Evolutionary conservation across 208 protist genomes (phyloP), one percentile per base, ranked within the genome.

Genomic region (Crithidia fasciculata): DNA sequence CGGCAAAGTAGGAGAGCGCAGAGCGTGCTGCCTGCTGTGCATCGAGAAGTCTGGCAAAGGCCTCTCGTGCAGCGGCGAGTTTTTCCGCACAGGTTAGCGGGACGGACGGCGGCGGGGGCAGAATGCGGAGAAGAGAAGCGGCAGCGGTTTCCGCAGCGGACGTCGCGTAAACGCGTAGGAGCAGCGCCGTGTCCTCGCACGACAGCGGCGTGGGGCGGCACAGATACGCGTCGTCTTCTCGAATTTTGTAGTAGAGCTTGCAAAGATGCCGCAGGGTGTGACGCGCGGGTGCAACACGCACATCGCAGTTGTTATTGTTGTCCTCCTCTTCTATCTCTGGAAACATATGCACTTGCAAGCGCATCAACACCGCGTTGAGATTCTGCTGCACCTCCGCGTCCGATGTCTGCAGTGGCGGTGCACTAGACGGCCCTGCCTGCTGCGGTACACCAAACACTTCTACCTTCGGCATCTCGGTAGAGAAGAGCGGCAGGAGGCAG

Each of bases 11-110:
- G 0, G 9, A 9, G 4, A 43, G 19, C 2, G 45, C 61, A 43
- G 43, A 5, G 2, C 61, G 61, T 4, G 61, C 61, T 7, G 61
- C 43, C 61, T 66, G 61, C 47, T 66, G 61, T 4, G 61, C 61
- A 43, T 66, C 28, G 8, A 66, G 61, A 43, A 66, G 61, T 4
- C 61, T 4, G 45, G 6, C 45, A 19, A 66, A 66, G 28, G 47
- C 61, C 8, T 43, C 6, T 8, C 9, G 16, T 13, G 55, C 61
- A 43, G 61, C 39, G n/a, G 40, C 8, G 8, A 19, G 8, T 28
- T 28, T 28, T 28, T 28, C 28, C 28, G 28, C 28, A 28, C 28
- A 28, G 28, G 28, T 28, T 28, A 28, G 28, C 28, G 28, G 28
- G 28, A 28, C 28, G 28, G 28, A 28, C 28, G 39, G 4, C 4